Evolutionary conservation across 2,329 filamentous ascomycete species (phyloP), one percentile per base, ranked within the genome.

Genomic region (Diplodia intermedia): DNA sequence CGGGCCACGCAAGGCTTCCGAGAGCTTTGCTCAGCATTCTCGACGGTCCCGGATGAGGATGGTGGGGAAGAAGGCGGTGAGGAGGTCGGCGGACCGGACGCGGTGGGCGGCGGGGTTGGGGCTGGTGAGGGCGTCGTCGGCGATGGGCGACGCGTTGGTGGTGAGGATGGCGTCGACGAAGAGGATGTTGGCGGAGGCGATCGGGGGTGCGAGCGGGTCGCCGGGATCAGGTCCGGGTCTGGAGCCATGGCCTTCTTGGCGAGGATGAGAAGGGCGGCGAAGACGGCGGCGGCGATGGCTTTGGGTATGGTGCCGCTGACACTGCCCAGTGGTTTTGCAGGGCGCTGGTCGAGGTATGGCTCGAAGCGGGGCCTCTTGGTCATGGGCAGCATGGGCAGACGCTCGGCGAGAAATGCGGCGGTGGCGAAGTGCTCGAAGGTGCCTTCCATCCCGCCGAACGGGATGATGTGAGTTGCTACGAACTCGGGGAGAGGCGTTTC

Each of bases 401-500:
- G 55, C 7, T 40, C 38, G 6, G 62, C 69, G 5, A 62, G 31
- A 7, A 60, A 36, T 9, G 23, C n/a, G 8, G 11, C 38, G 6
- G 18, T 20, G 12, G 36, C 18, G 7, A 69, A 49, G 2, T 18
- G 23, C 5, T 56, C 56, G 3, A 70, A 40, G 7, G 43, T 43
- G 26, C 47, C 20, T 18, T 67, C 67, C 14, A 23, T 12, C 15
- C 43, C 47, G 5, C 40, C 23, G 7, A 20, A 52, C 14, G 69
- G 69, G 4, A 70, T 6, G 4, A 70, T n/a, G 36, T 55, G 66
- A 31, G 18, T 65, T 5, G 57, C 67, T 6, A 70, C 18, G 23
- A 67, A 55, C 12, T 57, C 47, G 7, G 29, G 47, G 2, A 60
- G 20, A 18, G 43, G 47, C 14, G 65, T 60, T 12, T 67, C 65